phyloP scores from a whole-genome alignment of 23 red algal species.

The Cyanidium caldarium region DNA sequence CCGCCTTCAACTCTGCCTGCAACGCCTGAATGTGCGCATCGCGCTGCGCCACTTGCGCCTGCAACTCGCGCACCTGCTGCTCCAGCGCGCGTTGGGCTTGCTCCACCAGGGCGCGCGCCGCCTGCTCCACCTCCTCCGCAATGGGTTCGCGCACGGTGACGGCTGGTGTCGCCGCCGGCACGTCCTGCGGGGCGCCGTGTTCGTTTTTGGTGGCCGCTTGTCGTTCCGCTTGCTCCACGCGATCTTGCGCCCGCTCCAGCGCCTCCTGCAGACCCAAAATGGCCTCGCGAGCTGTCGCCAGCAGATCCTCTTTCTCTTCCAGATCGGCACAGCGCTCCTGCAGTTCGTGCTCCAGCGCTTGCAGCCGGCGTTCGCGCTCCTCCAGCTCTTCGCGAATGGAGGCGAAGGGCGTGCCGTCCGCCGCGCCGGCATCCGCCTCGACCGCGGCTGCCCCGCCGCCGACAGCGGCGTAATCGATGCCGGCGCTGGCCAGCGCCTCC shows the following conservation, averaged over 20 bases:
- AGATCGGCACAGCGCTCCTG: not conserved
- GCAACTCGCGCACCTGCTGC: too few species aligned
- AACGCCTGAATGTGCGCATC: too few species aligned
- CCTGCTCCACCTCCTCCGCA: too few species aligned
- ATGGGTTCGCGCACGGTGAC: too few species aligned
- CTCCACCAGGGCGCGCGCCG: too few species aligned
- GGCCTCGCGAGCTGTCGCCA: not conserved
- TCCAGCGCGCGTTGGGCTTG: too few species aligned
- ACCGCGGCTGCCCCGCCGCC: not conserved
- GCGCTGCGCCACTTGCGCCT: too few species aligned
- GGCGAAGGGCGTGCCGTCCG: not conserved
- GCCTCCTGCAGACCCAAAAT: not conserved
- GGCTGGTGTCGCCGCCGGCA: too few species aligned
- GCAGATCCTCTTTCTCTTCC: not conserved
- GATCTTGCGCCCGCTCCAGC: not conserved
- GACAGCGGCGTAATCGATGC: not conserved
- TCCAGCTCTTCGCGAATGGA: not conserved
- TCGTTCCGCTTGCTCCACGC: not conserved
- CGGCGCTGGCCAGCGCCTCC: constrained; percentile 4
- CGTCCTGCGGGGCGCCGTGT: too few species aligned
- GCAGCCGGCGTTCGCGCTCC: not conserved
- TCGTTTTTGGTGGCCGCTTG: not conserved
- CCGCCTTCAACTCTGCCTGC: too few species aligned
- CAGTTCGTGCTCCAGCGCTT: not conserved
- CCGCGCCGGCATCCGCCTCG: not conserved